Conservation (phyloP, 2,329 filamentous ascomycete genomes). For the Fusarium fujikuroi region DNA sequence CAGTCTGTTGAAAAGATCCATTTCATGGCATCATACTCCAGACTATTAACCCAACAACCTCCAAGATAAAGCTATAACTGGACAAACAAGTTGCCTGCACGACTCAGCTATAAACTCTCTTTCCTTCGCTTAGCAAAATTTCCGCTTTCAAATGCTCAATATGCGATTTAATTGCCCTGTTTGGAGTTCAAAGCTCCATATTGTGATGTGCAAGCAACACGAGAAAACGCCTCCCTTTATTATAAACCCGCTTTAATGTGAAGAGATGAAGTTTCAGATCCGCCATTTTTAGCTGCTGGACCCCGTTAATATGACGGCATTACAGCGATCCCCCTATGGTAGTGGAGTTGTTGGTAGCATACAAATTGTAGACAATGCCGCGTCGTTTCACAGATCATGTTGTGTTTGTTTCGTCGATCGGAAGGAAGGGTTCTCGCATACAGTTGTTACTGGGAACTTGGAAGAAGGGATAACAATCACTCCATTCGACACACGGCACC, state of each 20-base stretch:
- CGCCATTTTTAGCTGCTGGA: constrained; percentile 15
- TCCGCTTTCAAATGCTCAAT: background rate
- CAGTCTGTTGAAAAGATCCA: background rate
- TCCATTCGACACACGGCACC: background rate
- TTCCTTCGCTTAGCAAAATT: constrained; percentile 2
- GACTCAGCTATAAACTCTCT: constrained; percentile 17
- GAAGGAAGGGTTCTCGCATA: background rate
- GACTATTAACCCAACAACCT: constrained; percentile 3
- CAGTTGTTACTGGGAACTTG: background rate
- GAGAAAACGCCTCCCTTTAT: constrained; percentile 18
- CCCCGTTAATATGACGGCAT: constrained; percentile 37
- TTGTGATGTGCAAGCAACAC: constrained; percentile 35
- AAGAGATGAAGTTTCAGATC: constrained; percentile 35
- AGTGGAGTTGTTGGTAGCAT: constrained; percentile 23
- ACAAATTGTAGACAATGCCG: constrained; percentile 12
- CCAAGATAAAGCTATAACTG: background rate
- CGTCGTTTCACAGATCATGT: background rate
- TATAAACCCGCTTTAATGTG: constrained; percentile 18
- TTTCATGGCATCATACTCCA: constrained; percentile 9
- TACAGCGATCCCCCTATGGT: constrained; percentile 32
- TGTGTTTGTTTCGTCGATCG: background rate
- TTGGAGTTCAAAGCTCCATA: constrained; percentile 7
- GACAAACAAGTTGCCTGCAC: background rate
- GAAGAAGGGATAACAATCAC: background rate
- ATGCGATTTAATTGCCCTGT: background rate